Evolutionary conservation across 805 yeast species (phyloP).

Genomic region (Yamadazyma nakazawae): DNA sequence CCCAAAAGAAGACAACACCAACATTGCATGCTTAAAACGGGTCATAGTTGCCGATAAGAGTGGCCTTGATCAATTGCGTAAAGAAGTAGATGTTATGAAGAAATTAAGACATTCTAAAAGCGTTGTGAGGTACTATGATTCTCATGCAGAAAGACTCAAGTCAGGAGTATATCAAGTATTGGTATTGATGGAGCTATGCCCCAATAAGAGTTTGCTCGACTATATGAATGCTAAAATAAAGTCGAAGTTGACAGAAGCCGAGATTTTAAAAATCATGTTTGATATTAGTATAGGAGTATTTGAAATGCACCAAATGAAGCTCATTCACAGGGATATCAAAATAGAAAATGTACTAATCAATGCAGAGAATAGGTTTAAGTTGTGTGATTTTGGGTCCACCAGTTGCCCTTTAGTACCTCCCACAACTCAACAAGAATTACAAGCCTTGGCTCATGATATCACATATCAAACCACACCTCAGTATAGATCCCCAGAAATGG

Average conservation of each 20-base stretch:
- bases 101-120: conserved; percentile 51
- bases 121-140: conserved; percentile 69
- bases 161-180: conserved; percentile 69
- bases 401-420: conserved; percentile 70
- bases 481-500: conserved; percentile 94
- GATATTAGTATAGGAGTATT: conserved; percentile 79
- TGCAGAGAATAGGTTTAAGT: conserved; percentile 62
- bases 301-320: conserved; percentile 75
- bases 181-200: conserved; percentile 89
- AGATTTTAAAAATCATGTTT: conserved; percentile 77
- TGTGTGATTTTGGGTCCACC: conserved; percentile 94
- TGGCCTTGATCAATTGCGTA: conserved; percentile 61
- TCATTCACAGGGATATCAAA: conserved; percentile 90
- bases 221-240: conserved; percentile 84
- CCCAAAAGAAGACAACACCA: conserved; percentile 43
- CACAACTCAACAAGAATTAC: conserved; percentile 67
- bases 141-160: conserved; percentile 62
- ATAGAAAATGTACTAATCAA: conserved; percentile 91
- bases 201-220: conserved; percentile 81
- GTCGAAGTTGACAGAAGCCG: conserved; percentile 71
- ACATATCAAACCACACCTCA: conserved; percentile 93
- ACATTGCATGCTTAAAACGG: conserved; percentile 65
- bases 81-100: conserved; percentile 80
- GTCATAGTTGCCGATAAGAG: conserved; percentile 70
- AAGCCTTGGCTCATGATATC: conserved; percentile 76